phyloP scores from a whole-genome alignment of 306 rosid genomes.

The Acacia acuminata region DNA sequence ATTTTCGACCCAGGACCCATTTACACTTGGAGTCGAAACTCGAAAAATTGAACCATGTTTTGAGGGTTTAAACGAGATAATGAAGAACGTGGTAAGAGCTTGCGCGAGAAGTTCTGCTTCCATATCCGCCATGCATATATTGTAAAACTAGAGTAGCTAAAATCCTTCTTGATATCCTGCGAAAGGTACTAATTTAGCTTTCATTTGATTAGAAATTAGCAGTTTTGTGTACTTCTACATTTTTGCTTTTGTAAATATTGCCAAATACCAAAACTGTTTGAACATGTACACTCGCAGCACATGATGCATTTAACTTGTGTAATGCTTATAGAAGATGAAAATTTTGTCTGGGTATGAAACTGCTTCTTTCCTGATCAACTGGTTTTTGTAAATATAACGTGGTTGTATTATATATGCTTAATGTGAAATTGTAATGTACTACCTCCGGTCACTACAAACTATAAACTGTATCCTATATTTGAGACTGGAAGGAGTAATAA shows the following conservation, averaged over 20 bases:
- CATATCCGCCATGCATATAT: slow-evolving; percentile 9
- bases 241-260: slow-evolving; percentile 35
- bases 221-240: slow-evolving; percentile 12
- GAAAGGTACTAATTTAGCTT: neutral
- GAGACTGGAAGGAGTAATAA: neutral
- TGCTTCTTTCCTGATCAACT: neutral
- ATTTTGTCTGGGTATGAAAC: neutral
- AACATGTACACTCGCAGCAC: slow-evolving; percentile 20
- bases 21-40: neutral
- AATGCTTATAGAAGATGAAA: neutral
- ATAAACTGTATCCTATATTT: too few relatives aligned
- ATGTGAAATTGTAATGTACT: neutral
- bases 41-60: slow-evolving; percentile 24
- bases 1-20: neutral
- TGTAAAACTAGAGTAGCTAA: slow-evolving; percentile 11
- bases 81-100: neutral
- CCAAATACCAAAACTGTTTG: slow-evolving; percentile 10
- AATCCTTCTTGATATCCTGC: slow-evolving; percentile 17
- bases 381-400: neutral
- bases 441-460: too few relatives aligned
- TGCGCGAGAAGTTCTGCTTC: slow-evolving; percentile 14
- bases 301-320: neutral
- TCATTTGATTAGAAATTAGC: neutral
- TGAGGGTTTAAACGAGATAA: neutral
- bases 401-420: neutral